phyloP scores from a whole-genome alignment of 345 rosid genomes.

The Ricinus communis region DNA sequence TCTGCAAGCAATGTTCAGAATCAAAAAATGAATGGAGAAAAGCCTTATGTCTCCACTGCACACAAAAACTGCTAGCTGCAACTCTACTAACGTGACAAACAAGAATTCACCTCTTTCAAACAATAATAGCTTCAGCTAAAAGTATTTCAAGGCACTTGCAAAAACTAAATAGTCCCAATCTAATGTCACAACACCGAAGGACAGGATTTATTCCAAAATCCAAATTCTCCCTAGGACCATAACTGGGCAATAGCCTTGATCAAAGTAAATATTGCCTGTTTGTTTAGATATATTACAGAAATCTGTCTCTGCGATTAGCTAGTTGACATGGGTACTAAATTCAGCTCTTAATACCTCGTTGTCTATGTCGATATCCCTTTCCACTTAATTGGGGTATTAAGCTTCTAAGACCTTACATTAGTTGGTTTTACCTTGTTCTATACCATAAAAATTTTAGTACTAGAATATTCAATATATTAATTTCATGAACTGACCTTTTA shows the following conservation, averaged over 20 bases:
- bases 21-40: not conserved
- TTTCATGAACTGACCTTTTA: conserved; percentile 56
- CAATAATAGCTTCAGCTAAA: not conserved
- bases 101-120: not conserved
- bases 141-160: not conserved
- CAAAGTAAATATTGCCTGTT: not conserved
- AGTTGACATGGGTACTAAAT: not conserved
- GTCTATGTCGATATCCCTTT: not conserved
- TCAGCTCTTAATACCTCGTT: not conserved
- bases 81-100: not conserved
- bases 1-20: conserved; percentile 41
- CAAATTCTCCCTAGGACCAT: not conserved
- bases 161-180: not conserved
- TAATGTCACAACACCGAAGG: not conserved
- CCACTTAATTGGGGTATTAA: not conserved
- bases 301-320: not conserved
- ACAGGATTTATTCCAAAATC: not conserved
- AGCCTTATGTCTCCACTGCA: not conserved
- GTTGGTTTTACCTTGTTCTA: no score
- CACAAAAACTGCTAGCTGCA: not conserved
- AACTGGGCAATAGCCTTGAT: not conserved
- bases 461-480: not conserved
- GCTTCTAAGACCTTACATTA: not conserved
- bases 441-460: not conserved
- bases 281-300: not conserved